A percentile compares a stretch with the other conserved stretches of the same genome.
Evolutionary conservation across 2,329 filamentous ascomycete species (phyloP).

Genomic region (Coniochaeta ligniaria): DNA sequence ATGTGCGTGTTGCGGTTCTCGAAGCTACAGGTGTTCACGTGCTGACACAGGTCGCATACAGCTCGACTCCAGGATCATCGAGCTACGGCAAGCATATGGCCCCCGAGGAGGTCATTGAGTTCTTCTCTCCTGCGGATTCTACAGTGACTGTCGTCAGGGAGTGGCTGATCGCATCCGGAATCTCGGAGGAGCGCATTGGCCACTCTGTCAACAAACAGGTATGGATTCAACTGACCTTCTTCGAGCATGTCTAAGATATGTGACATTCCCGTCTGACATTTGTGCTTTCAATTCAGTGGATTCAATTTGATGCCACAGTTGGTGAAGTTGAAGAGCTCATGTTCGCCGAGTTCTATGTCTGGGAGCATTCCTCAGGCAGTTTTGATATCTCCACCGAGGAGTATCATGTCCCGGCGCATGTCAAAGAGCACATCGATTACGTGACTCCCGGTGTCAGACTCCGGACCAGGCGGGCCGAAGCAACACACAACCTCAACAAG

Average conservation of each 20-base stretch:
- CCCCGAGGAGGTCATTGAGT: conserved; percentile 23
- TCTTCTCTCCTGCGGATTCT: conserved; percentile 23
- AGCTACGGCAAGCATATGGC: conserved; percentile 30
- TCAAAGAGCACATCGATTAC: conserved; percentile 12
- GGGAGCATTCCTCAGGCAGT: conserved; percentile 13
- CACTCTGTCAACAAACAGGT: conserved; percentile 11
- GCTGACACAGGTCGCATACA: not conserved
- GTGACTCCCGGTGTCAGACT: conserved; percentile 8
- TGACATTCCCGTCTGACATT: not conserved
- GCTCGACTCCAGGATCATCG: conserved; percentile 8
- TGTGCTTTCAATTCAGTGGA: conserved; percentile 11
- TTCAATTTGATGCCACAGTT: conserved; percentile 18
- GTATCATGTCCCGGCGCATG: conserved; percentile 10
- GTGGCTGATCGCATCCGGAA: conserved; percentile 8
- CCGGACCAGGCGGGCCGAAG: not conserved
- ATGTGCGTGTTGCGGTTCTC: conserved; percentile 11
- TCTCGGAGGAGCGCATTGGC: conserved; percentile 3
- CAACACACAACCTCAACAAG: not conserved
- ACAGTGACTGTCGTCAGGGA: conserved; percentile 19
- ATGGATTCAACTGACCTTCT: not conserved
- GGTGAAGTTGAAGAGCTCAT: conserved; percentile 18
- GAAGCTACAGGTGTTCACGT: not conserved
- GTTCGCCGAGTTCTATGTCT: conserved; percentile 16
- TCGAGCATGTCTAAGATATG: not conserved
- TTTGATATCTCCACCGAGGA: conserved; percentile 13